These are phyloP conservation scores for Volvox carteri DNA, from an alignment of 163 green algal species.

Conservation along the genomic window DNA sequence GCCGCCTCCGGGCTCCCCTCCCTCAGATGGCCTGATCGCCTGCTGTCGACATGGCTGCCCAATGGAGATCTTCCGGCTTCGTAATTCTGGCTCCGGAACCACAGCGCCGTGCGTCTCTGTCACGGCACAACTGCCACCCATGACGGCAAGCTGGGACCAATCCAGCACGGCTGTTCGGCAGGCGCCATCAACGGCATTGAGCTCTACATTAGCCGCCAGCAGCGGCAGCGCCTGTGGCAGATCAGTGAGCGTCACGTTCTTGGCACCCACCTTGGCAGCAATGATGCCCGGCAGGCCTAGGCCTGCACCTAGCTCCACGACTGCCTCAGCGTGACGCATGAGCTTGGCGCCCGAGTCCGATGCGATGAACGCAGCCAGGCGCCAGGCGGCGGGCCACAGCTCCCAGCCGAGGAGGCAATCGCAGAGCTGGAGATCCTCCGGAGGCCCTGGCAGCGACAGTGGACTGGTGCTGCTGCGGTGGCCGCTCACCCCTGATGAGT, in stretches of 20 bases:
- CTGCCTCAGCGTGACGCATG: not conserved
- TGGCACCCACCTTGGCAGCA: not conserved
- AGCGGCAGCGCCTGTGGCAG: conserved; percentile 52
- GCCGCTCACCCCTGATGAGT: no score
- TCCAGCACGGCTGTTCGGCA: conserved; percentile 8
- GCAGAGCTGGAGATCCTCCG: not conserved
- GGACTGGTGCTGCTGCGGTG: no score
- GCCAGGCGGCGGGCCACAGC: conserved; percentile 44
- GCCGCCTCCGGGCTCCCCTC: not conserved
- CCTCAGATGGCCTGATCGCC: not conserved
- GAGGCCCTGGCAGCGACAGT: not conserved
- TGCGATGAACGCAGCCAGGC: not conserved
- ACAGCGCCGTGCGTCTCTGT: no score
- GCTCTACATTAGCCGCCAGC: not conserved
- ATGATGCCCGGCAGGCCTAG: conserved; percentile 49
- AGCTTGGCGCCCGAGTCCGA: not conserved
- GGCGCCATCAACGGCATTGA: not conserved
- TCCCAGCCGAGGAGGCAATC: conserved; percentile 51
- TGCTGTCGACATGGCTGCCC: no score
- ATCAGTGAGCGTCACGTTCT: conserved; percentile 15
- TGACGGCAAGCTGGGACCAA: conserved; percentile 6
- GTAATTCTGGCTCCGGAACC: no score
- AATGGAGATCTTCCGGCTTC: no score
- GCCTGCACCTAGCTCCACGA: conserved; percentile 37
- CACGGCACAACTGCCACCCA: no score